Evolutionary conservation across 352 stramenopile species (phyloP).

Genomic region (Pythium brachiatum): DNA sequence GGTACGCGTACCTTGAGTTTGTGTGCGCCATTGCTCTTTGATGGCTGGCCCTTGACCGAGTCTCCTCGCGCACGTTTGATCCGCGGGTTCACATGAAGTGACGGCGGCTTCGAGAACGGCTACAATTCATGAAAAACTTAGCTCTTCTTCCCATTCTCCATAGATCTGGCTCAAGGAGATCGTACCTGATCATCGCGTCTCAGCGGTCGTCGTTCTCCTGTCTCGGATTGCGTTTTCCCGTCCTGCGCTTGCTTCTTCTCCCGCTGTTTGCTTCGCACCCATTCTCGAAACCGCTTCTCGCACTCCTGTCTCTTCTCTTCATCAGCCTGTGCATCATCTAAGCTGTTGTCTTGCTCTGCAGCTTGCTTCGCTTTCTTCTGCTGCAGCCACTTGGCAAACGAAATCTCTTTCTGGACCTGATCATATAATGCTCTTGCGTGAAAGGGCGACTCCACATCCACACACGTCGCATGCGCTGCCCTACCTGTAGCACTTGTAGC

Average conservation of each 20-base stretch:
- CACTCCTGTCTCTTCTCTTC: constrained; percentile 27
- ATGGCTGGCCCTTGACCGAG: not conserved
- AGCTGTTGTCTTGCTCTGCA: not conserved
- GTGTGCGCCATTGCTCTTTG: not conserved
- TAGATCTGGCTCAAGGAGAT: not conserved
- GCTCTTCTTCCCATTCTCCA: too few relatives aligned
- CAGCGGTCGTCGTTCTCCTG: not conserved
- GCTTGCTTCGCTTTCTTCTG: constrained; percentile 11
- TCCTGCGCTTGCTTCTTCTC: constrained; percentile 23
- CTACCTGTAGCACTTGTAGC: constrained; percentile 49
- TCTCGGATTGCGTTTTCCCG: not conserved
- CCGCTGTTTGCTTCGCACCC: constrained; percentile 31
- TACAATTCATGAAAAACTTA: not conserved
- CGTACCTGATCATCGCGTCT: not conserved
- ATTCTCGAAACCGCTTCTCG: constrained; percentile 41
- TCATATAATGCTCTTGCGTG: not conserved
- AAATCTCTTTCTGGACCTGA: constrained; percentile 46
- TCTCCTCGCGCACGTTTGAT: constrained; percentile 6
- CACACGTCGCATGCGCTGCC: not conserved
- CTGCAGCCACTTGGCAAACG: constrained; percentile 46
- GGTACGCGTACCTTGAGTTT: not conserved
- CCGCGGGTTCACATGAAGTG: constrained; percentile 51
- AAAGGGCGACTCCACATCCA: not conserved
- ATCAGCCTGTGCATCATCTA: not conserved
- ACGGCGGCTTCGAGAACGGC: constrained; percentile 39